Conservation (phyloP, 768 basidiomycete genomes). For the Sporobolomyces phaffii region DNA sequence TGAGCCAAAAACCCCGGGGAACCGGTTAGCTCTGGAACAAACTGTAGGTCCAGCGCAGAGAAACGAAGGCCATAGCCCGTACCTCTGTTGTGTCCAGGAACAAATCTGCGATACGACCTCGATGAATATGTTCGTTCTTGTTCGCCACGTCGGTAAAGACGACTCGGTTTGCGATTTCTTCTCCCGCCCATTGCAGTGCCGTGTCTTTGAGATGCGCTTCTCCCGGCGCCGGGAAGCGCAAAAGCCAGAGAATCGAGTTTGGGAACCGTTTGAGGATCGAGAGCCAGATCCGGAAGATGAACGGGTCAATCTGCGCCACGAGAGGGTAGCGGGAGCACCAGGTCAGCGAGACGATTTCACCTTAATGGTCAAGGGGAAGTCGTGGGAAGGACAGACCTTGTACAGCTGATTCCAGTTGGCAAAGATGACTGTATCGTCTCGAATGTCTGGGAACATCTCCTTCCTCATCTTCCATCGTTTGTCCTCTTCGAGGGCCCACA, state of each 20-base stretch:
- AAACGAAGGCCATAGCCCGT: constrained; percentile 17
- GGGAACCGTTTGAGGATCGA: constrained; percentile 51
- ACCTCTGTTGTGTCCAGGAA: constrained; percentile 57
- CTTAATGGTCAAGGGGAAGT: not conserved
- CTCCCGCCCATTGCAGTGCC: constrained; percentile 52
- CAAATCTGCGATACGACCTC: constrained; percentile 53
- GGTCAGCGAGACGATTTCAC: not conserved
- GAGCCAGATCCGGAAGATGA: constrained; percentile 54
- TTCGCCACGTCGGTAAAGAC: constrained; percentile 53
- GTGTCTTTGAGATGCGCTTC: constrained; percentile 51
- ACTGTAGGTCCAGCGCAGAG: not conserved
- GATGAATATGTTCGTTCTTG: constrained; percentile 52
- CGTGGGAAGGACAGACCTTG: constrained; percentile 49
- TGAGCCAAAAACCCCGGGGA: too few species aligned
- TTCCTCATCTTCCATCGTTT: constrained; percentile 49
- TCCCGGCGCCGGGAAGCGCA: constrained; percentile 54
- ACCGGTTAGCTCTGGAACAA: not conserved
- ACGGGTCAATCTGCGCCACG: constrained; percentile 35
- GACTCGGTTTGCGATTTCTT: constrained; percentile 52
- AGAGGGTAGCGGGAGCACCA: too few species aligned
- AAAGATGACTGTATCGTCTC: constrained; percentile 52
- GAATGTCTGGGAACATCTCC: constrained; percentile 51
- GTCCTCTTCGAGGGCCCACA: constrained; percentile 50
- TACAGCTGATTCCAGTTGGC: constrained; percentile 58
- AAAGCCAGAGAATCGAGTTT: constrained; percentile 55